A percentile compares a stretch with the other conserved stretches of the same genome.
Evolutionary conservation across 805 yeast species (phyloP).

Genomic region (Wickerhamomyces rabaulensis): DNA sequence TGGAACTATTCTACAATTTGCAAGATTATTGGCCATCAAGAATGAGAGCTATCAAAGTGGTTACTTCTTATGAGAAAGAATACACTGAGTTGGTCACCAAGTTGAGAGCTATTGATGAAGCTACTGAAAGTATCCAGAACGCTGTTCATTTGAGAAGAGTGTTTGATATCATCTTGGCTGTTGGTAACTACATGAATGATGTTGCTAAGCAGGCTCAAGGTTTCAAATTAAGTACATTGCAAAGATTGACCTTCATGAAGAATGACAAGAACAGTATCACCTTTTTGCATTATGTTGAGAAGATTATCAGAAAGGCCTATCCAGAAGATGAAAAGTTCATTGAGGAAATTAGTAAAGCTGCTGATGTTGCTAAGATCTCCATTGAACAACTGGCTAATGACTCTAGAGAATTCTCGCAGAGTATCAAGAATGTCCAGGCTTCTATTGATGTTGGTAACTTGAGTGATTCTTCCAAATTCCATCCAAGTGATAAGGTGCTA

Average conservation of each 20-base stretch:
- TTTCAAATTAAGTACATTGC: constrained; percentile 84
- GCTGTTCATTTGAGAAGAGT: constrained; percentile 68
- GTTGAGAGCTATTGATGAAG: constrained; percentile 65
- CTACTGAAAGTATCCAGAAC: constrained; percentile 57
- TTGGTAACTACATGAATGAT: constrained; percentile 91
- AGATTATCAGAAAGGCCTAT: constrained; percentile 74
- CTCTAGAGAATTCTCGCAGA: constrained; percentile 56
- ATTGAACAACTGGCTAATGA: constrained; percentile 78
- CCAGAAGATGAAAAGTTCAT: constrained; percentile 73
- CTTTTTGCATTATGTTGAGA: constrained; percentile 89
- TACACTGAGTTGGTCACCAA: constrained; percentile 66
- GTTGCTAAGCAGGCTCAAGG: constrained; percentile 90
- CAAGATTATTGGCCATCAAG: constrained; percentile 91
- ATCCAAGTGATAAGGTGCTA: constrained; percentile 76
- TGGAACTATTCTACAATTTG: constrained; percentile 78
- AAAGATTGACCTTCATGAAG: constrained; percentile 83
- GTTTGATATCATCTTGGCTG: constrained; percentile 78
- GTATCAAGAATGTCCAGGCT: constrained; percentile 62
- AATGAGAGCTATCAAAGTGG: constrained; percentile 72
- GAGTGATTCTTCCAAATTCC: constrained; percentile 71
- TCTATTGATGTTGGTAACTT: constrained; percentile 80
- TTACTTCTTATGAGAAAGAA: constrained; percentile 71
- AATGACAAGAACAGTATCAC: constrained; percentile 76
- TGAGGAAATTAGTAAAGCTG: constrained; percentile 53
- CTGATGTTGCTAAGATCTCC: constrained; percentile 62